Conservation (phyloP, 306 rosid species). For the Begonia masoniana region DNA sequence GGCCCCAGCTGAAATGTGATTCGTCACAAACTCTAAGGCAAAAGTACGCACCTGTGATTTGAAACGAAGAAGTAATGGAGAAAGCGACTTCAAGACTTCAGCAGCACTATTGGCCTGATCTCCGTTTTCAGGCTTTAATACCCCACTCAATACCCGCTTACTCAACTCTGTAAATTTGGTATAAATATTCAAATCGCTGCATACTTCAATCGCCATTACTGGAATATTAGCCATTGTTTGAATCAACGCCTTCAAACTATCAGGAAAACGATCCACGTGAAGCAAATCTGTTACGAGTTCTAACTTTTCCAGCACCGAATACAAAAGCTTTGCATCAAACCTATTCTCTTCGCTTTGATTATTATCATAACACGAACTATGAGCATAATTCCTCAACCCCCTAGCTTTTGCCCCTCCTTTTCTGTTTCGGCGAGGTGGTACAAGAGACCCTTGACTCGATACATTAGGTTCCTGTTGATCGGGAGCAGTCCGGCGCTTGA, state of each 20-base stretch:
- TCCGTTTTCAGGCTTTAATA: conserved; percentile 54
- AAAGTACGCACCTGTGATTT: conserved; percentile 54
- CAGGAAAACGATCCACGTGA: conserved; percentile 81
- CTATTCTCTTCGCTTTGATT: conserved; percentile 7
- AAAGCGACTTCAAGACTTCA: conserved; percentile 54
- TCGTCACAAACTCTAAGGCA: conserved; percentile 41
- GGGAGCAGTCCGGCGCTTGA: conserved; percentile 24
- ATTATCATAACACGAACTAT: conserved; percentile 6
- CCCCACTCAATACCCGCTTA: conserved; percentile 35
- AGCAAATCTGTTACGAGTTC: conserved; percentile 37
- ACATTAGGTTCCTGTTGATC: neutral
- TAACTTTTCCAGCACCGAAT: conserved; percentile 45
- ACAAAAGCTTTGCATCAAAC: conserved; percentile 31
- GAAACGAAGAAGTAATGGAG: conserved; percentile 34
- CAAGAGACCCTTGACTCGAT: conserved; percentile 8
- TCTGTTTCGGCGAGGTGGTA: conserved; percentile 20
- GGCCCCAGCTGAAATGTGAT: conserved; percentile 16
- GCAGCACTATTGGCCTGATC: conserved; percentile 41
- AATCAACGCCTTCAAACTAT: conserved; percentile 50
- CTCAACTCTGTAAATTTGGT: conserved; percentile 29
- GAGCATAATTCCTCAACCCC: conserved; percentile 10
- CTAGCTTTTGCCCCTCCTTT: conserved; percentile 19
- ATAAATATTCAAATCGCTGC: conserved; percentile 25
- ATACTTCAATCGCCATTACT: conserved; percentile 25
- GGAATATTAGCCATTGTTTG: conserved; percentile 56